Base-by-base conservation (phyloP, 148 eudicot genomes). In the Vaccinium darrowii region DNA sequence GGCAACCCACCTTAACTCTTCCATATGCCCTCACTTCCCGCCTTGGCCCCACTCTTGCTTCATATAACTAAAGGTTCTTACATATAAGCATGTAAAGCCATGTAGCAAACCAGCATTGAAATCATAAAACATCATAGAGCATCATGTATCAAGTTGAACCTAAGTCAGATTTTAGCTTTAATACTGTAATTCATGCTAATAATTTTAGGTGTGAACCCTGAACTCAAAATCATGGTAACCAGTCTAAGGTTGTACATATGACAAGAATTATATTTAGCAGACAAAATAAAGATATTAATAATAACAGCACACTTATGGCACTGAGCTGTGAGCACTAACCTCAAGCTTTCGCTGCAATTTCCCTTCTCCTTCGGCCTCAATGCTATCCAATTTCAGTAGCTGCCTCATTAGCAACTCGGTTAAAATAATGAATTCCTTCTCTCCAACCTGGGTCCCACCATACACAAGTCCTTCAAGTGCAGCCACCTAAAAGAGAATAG, bases 351-450 rank as follows among this genome's bases (percentile, higher is more conserved):
- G 86, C 87, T 89, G 94, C 52, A 85, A 85, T 88, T 84, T 95
- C 58, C 92, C 97, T 88, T 95, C 98, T 85, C 97, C 97, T 83
- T 90, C 92, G 83, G 98, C 97, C 85, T 93, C 95, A 85, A 95
- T 92, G 83, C 88, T 81, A 90, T 95, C 98, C 84, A 95, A 86
- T 87, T 92, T 95, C 74, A 95, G 90, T 88, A 95, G 82, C 86
- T 94, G 94, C 84, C 94, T 91, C 95, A 94, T 93, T n/a, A 94
- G 94, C 90, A 93, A 90, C 92, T 96, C 95, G 0, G 94, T 80
- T 71, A 88, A 81, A 83, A 90, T 77, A 84, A 92, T 72, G 71
- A 92, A 91, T 80, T 94, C 92, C 85, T 92, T 93, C 43, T 92
- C 94, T 33, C 85, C 91, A 87, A 91, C 92, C 92, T 90, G 91